A percentile compares a stretch with the other conserved stretches of the same genome.
phyloP scores from a whole-genome alignment of 2,329 filamentous ascomycete species.

The Gremmenia infestans region DNA sequence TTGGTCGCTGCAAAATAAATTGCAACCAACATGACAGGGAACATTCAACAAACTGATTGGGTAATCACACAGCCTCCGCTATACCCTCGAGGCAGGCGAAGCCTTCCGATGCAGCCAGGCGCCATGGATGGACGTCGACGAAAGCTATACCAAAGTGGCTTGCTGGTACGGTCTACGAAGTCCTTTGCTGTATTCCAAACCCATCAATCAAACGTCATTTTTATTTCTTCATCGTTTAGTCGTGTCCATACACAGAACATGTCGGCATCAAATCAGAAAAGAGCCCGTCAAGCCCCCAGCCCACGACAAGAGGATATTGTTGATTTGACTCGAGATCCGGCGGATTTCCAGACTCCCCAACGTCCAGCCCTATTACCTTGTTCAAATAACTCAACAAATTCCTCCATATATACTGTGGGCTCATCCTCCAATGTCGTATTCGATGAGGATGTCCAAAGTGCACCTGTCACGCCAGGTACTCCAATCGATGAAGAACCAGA shows the following conservation, averaged over 20 bases:
- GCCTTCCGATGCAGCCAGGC: background rate
- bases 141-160: background rate
- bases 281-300: background rate
- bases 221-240: background rate
- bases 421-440: background rate
- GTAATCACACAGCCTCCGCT: background rate
- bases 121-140: background rate
- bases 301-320: background rate
- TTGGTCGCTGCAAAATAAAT: background rate
- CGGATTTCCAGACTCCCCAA: too few relatives aligned
- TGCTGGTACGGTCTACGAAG: background rate
- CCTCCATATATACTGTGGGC: background rate
- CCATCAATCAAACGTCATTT: background rate
- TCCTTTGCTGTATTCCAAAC: background rate
- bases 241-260: background rate
- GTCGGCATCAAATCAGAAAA: background rate
- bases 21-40: background rate
- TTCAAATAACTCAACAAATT: background rate
- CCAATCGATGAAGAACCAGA: background rate
- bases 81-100: background rate
- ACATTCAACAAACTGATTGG: background rate
- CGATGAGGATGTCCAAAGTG: background rate
- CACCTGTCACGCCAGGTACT: background rate
- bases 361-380: background rate
- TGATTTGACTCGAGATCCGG: background rate